These are phyloP conservation scores for Microsporum audouinii DNA, from an alignment of 2,329 filamentous ascomycete genomes.

Conservation along the genomic window DNA sequence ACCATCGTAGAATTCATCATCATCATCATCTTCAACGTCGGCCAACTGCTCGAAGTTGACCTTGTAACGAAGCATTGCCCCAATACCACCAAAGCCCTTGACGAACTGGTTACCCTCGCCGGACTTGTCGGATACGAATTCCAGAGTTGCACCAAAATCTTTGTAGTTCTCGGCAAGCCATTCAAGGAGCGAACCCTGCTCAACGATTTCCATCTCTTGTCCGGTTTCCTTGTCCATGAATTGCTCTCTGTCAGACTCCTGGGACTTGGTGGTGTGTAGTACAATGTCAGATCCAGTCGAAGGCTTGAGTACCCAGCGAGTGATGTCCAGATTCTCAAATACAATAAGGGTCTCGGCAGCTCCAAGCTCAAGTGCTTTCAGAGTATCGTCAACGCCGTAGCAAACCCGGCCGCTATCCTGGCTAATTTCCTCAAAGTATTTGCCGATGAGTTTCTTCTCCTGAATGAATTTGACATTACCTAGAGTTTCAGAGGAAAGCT, in stretches of 20 bases:
- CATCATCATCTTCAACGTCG: slow-evolving; percentile 75
- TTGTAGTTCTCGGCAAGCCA: slow-evolving; percentile 99
- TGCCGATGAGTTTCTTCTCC: slow-evolving; percentile 98
- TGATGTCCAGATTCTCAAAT: slow-evolving; percentile 93
- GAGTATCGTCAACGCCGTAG: slow-evolving; percentile 94
- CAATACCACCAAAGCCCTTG: slow-evolving; percentile 97
- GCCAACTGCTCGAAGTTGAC: slow-evolving; percentile 99
- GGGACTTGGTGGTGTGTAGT: slow-evolving; percentile 76
- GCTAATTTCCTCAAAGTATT: slow-evolving; percentile 98
- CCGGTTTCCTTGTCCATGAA: slow-evolving; percentile 95
- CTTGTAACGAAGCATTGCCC: slow-evolving; percentile 95
- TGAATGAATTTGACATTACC: slow-evolving; percentile 99
- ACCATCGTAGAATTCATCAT: slow-evolving; percentile 85
- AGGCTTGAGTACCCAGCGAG: slow-evolving; percentile 78
- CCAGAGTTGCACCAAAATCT: slow-evolving; percentile 87
- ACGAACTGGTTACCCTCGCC: slow-evolving; percentile 99
- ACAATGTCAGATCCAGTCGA: slow-evolving; percentile 60
- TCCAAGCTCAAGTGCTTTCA: slow-evolving; percentile 92
- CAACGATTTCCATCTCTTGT: slow-evolving; percentile 89
- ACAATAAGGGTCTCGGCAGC: slow-evolving; percentile 91
- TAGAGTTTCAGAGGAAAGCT: slow-evolving; percentile 85
- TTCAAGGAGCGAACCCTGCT: slow-evolving; percentile 89
- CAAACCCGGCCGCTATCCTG: slow-evolving; percentile 94
- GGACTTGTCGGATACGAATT: slow-evolving; percentile 95
- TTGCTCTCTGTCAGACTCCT: slow-evolving; percentile 66